These are phyloP conservation scores for Sphagnum fallax DNA, from an alignment of 228 moss, liverwort and hornwort species.

Conservation along the genomic window DNA sequence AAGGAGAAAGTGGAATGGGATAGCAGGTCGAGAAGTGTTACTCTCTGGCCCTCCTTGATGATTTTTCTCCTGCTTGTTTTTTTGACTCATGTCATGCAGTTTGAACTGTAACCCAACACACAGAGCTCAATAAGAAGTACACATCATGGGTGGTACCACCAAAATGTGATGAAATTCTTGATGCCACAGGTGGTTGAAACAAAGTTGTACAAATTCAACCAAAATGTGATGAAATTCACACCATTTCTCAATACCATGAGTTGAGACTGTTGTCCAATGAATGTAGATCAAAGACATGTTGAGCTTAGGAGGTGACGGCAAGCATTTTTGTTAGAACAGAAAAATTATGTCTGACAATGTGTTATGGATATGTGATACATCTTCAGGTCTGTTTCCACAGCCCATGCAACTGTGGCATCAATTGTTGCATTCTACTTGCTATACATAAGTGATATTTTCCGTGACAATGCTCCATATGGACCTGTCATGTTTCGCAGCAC, in stretches of 20 bases:
- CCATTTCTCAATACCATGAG: background rate
- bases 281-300: background rate
- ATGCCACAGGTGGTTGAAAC: background rate
- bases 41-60: background rate
- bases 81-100: background rate
- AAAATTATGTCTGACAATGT: background rate
- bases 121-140: too few relatives aligned
- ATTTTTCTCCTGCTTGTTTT: background rate
- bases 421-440: slow-evolving; percentile 64
- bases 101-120: background rate
- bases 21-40: slow-evolving; percentile 22
- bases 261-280: slow-evolving; percentile 2
- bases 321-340: background rate
- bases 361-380: background rate
- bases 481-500: slow-evolving; percentile 76
- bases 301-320: too few relatives aligned
- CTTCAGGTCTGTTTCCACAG: slow-evolving; percentile 74
- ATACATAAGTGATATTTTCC: slow-evolving; percentile 67
- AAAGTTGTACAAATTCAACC: background rate
- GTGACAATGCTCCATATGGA: slow-evolving; percentile 61
- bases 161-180: background rate
- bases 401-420: slow-evolving; percentile 69
- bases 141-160: too few relatives aligned
- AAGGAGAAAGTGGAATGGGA: slow-evolving; percentile 45
- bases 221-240: background rate